These are phyloP conservation scores for Camellia japonica DNA, from an alignment of 148 eudicot species.

Conservation along the genomic window DNA sequence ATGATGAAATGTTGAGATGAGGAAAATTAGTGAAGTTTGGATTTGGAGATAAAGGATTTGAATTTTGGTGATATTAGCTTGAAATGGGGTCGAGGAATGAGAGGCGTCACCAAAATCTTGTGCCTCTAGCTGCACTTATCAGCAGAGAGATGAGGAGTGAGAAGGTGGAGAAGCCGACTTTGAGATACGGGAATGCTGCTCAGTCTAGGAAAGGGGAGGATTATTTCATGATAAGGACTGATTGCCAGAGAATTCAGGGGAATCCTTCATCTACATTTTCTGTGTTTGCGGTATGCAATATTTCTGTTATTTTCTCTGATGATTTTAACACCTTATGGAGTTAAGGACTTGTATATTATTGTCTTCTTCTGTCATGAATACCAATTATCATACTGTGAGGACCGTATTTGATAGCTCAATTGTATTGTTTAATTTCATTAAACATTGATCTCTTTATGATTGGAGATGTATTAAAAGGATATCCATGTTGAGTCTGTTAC, in stretches of 20 bases:
- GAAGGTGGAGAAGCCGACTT: constrained; percentile 73
- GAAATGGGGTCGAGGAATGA: constrained; percentile 52
- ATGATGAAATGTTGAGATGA: background rate
- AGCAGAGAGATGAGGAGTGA: constrained; percentile 67
- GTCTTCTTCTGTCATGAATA: background rate
- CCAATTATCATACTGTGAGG: background rate
- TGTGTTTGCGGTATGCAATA: constrained; percentile 69
- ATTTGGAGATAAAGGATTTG: background rate
- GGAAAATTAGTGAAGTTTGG: background rate
- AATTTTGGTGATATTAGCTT: constrained; percentile 13
- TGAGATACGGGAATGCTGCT: constrained; percentile 66
- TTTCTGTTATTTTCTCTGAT: background rate
- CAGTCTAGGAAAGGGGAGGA: constrained; percentile 88
- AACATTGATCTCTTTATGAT: background rate
- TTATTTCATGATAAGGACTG: constrained; percentile 64
- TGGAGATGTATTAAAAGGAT: background rate
- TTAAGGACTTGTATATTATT: background rate
- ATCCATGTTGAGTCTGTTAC: constrained; percentile 2
- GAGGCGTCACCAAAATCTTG: constrained; percentile 50
- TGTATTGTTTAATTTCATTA: background rate
- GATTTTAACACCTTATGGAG: background rate
- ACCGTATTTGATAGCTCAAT: background rate
- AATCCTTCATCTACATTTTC: constrained; percentile 67
- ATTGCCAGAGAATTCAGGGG: constrained; percentile 75
- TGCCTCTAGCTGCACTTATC: constrained; percentile 71